Evolutionary conservation across 1,284 basidiomycete species (phyloP), one percentile per base, ranked within the genome.

Genomic region (Apiotrichum domesticum): DNA sequence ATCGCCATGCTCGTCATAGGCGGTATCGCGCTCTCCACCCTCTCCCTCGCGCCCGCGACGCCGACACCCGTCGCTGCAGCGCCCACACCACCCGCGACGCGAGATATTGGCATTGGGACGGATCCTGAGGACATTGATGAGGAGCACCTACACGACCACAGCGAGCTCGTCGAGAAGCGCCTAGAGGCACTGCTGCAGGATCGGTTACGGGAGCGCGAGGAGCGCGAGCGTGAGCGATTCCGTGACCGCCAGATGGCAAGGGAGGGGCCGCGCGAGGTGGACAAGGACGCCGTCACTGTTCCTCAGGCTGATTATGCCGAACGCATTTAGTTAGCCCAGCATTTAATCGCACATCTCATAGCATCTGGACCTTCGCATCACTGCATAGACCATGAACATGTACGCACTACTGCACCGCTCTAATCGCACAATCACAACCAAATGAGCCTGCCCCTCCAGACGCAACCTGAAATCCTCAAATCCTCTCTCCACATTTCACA

Each of bases 21-120:
- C 35, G 60, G 60, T 11, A 49, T 62, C n/a, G 57, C 51, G 7
- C 29, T 62, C 2, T 58, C 57, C 11, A 56, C 60, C 5, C 45
- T 59, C 54, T 34, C 41, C 1, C 42, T 42, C n/a, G 9, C 41
- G 10, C 10, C 10, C 9, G 11, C 41, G 6, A 15, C 41, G 6
- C 21, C 21, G 21, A 21, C 21, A 21, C 21, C 21, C 21, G 7
- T n/a, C 35, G 9, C 50, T 46, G 44, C 47, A 56, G 5, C 47
- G 57, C 46, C 59, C 2, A 55, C 52, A 13, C 58, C 49, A 1
- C n/a, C 15, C 10, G 34, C 39, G 1, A 41, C 51, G 35, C 62
- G 58, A 6, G 71, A 73, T 46, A 63, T 67, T 55, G 63, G 57
- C 8, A 65, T 67, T 3, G 66, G 68, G 3, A 63, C 65, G 11